phyloP scores from a whole-genome alignment of 805 yeast genomes.

The Priceomyces medius region DNA sequence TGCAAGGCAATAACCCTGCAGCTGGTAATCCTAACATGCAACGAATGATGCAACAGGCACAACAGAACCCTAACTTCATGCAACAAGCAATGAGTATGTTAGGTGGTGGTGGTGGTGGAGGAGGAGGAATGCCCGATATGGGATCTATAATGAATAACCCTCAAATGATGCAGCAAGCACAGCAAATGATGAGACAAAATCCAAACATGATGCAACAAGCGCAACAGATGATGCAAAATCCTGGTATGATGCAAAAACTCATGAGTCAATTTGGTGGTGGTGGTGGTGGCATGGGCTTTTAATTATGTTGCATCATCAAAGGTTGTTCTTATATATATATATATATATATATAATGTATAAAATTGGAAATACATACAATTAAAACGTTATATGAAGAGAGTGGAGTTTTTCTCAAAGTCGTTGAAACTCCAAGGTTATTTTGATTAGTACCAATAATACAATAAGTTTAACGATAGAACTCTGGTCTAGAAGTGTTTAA shows the following conservation, averaged over 20 bases:
- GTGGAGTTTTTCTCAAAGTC: no score
- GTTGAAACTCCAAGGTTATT: no score
- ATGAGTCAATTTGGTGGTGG: conserved; percentile 70
- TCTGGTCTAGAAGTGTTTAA: conserved; percentile 89
- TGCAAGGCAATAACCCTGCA: conserved; percentile 41
- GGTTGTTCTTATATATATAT: not conserved
- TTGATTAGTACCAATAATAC: no score
- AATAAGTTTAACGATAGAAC: conserved; percentile 62
- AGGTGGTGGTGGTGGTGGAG: conserved; percentile 44
- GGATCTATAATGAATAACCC: conserved; percentile 63
- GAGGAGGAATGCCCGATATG: conserved; percentile 47
- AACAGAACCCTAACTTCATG: conserved; percentile 50
- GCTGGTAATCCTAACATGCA: conserved; percentile 45
- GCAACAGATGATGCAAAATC: conserved; percentile 47
- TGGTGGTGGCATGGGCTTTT: conserved; percentile 30
- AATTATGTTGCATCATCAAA: not conserved
- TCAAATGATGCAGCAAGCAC: conserved; percentile 46
- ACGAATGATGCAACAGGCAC: conserved; percentile 55
- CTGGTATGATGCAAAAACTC: conserved; percentile 70
- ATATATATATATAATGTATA: conserved; percentile 1
- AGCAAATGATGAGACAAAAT: conserved; percentile 45
- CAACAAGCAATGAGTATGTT: conserved; percentile 65
- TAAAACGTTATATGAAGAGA: no score
- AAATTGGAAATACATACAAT: not conserved
- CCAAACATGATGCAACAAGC: conserved; percentile 48